Evolutionary conservation across 2,329 filamentous ascomycete species (phyloP).

Genomic region (Ambrosiella cleistominuta): DNA sequence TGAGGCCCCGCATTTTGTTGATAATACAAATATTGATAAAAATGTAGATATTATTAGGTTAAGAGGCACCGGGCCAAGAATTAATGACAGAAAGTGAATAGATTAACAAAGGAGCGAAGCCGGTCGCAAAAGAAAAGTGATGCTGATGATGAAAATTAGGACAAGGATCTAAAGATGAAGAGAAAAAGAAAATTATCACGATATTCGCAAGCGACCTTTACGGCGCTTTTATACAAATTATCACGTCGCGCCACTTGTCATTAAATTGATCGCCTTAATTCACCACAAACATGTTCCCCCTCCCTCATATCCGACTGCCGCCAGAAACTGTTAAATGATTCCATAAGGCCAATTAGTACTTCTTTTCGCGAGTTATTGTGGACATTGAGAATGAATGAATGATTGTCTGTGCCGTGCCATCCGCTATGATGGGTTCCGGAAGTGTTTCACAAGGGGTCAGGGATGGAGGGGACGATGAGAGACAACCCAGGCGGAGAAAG

Average conservation of each 20-base stretch:
- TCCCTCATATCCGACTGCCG: not conserved
- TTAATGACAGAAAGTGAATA: not conserved
- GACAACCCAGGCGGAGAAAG: not conserved
- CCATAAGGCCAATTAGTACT: too few relatives aligned
- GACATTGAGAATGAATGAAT: not conserved
- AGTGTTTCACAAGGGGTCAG: not conserved
- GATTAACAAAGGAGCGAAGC: constrained; percentile 1
- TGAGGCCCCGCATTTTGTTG: constrained; percentile 8
- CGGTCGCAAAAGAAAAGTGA: constrained; percentile 1
- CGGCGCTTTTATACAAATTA: not conserved
- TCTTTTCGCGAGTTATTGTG: too few relatives aligned
- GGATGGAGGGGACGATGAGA: not conserved
- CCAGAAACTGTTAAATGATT: too few relatives aligned
- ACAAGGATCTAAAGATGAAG: not conserved
- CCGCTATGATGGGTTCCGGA: not conserved
- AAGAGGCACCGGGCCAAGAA: constrained; percentile 1
- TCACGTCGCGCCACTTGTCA: not conserved
- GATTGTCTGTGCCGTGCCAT: not conserved
- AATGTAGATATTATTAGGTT: not conserved
- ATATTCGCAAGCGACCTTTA: not conserved
- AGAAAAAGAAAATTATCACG: not conserved
- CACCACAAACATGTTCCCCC: not conserved
- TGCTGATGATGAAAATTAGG: not conserved
- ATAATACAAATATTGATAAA: not conserved
- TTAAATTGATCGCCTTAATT: not conserved